phyloP scores from a whole-genome alignment of 2,329 filamentous ascomycete species.

The Aspergillus persii region DNA sequence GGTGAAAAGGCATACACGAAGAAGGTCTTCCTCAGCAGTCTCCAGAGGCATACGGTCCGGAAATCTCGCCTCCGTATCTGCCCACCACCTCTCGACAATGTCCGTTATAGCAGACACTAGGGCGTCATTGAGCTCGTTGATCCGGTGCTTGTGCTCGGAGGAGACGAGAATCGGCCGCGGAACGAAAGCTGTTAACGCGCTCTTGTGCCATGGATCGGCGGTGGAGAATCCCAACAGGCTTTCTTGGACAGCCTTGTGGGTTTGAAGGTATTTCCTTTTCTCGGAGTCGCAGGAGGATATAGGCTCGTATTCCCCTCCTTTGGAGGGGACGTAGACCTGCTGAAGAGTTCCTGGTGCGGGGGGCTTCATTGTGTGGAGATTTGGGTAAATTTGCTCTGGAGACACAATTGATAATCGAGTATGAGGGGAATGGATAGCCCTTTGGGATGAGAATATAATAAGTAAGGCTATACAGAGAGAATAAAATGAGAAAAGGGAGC shows the following conservation, averaged over 20 bases:
- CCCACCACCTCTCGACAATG: slow-evolving; percentile 30
- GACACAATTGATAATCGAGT: too few relatives aligned
- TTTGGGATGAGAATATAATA: too few relatives aligned
- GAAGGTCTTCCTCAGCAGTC: slow-evolving; percentile 23
- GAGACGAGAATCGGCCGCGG: slow-evolving; percentile 5
- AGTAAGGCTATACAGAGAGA: too few relatives aligned
- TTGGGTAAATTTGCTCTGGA: too few relatives aligned
- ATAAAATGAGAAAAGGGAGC: too few relatives aligned
- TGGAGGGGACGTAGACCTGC: neutral
- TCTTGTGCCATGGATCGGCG: neutral
- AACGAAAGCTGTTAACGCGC: neutral
- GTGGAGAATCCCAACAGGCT: neutral
- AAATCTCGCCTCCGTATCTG: slow-evolving; percentile 21
- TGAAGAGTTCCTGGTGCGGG: neutral
- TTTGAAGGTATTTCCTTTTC: neutral
- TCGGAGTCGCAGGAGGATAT: neutral
- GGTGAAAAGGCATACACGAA: slow-evolving; percentile 13
- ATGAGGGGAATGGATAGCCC: too few relatives aligned
- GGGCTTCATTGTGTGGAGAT: neutral
- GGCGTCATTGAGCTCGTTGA: slow-evolving; percentile 18
- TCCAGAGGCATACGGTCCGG: slow-evolving; percentile 29
- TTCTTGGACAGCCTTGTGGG: neutral
- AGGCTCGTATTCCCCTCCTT: neutral
- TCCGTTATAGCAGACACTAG: slow-evolving; percentile 23
- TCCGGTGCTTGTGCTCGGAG: neutral